Evolutionary conservation across 2,329 filamentous ascomycete species (phyloP), one percentile per base, ranked within the genome.

Genomic region (Aspergillus persii): DNA sequence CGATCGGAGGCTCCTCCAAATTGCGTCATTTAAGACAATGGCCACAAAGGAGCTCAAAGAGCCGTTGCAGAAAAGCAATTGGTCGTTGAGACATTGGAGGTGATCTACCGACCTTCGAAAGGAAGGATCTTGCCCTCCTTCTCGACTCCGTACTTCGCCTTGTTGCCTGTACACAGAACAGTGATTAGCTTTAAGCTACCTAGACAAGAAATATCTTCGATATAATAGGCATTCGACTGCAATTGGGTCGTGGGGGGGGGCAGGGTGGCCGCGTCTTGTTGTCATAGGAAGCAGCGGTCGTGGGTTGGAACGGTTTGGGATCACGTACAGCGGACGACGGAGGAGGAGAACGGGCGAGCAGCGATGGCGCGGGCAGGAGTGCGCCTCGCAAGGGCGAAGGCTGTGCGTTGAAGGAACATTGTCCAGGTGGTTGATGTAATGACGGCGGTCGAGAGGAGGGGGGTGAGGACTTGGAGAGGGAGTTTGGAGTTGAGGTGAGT

Each of bases 341-440:
- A 76, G 53, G 77, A 76, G 58, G 78, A 76, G 70, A 81, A 80
- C 9, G 77, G 73, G 69, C 79, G 78, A 61, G 71, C 69, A 65
- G 76, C 72, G 64, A 79, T 59, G 62, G 76, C 72, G 68, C 76
- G 69, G 66, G 74, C 66, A 57, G 77, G 78, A 63, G 76, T 72
- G 69, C 77, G 79, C 74, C 76, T 74, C 57, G 76, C 79, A 63
- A 80, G 72, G 68, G 75, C 72, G 71, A 76, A 76, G 67, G 74
- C 77, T 68, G 77, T 76, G 69, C 77, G 79, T 72, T 76, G 76
- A 66, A 76, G 74, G 74, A 79, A 80, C 79, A 80, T 81, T 72
- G 70, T 74, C 70, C 69, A 53, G 66, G 59, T 46, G 57, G 59
- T 49, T 53, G 62, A 51, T 60, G 61, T 61, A 56, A 61, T 66